These are phyloP conservation scores for Rutstroemia sp. DNA, from an alignment of 2,329 filamentous ascomycete genomes.

Conservation along the genomic window DNA sequence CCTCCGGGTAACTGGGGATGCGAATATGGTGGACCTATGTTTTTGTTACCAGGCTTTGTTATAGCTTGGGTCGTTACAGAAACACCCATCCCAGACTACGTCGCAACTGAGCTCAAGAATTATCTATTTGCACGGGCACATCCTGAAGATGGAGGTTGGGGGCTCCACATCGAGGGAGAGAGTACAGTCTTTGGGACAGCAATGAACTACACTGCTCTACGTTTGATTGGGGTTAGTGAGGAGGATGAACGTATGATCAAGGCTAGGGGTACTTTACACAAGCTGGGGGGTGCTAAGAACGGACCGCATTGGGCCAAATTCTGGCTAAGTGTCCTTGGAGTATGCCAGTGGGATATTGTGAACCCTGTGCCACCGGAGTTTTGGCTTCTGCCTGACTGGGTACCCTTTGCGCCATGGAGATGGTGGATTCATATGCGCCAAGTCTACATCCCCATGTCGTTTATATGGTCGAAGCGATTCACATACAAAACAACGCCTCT, in stretches of 20 bases:
- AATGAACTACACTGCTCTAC: conserved; percentile 78
- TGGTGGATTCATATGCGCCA: conserved; percentile 99
- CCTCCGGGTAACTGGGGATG: conserved; percentile 91
- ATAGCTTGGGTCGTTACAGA: conserved; percentile 84
- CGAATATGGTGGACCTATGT: conserved; percentile 97
- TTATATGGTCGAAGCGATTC: conserved; percentile 79
- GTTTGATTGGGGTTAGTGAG: conserved; percentile 73
- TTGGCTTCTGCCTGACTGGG: conserved; percentile 89
- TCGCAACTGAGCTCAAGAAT: conserved; percentile 82
- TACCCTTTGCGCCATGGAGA: conserved; percentile 81
- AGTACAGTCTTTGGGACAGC: conserved; percentile 85
- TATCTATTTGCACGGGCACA: conserved; percentile 78
- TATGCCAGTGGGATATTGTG: conserved; percentile 84
- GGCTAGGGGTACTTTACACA: conserved; percentile 74
- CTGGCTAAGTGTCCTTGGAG: conserved; percentile 79
- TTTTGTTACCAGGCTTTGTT: conserved; percentile 79
- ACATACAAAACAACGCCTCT: conserved; percentile 67
- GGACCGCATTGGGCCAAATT: conserved; percentile 96
- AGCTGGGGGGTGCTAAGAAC: conserved; percentile 75
- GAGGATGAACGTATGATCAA: conserved; percentile 82
- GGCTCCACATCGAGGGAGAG: conserved; percentile 87
- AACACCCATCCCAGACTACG: conserved; percentile 73
- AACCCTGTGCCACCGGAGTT: conserved; percentile 91
- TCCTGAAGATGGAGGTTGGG: conserved; percentile 91
- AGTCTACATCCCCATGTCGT: conserved; percentile 91